Evolutionary conservation across 345 rosid genomes (phyloP).

Genomic region (Capsella bursapastoris): DNA sequence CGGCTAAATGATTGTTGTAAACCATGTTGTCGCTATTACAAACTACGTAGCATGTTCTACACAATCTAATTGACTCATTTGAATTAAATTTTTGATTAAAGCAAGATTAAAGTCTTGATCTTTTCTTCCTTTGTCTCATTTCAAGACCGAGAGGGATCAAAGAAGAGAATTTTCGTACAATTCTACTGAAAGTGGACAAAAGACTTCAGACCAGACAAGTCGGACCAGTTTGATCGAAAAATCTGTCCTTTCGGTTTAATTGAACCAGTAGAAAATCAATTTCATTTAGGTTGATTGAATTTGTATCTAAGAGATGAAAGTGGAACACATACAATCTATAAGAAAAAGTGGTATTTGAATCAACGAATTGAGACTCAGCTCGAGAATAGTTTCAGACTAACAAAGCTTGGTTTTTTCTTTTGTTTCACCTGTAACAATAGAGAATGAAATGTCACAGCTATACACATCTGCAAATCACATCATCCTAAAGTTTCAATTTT

Average conservation of each 20-base stretch:
- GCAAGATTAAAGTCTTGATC: background rate
- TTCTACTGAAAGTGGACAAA: background rate
- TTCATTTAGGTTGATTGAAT: background rate
- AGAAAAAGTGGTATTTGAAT: background rate
- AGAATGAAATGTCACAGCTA: no score
- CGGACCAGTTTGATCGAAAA: slow-evolving; percentile 11
- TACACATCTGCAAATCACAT: background rate
- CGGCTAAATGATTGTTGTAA: slow-evolving; percentile 47
- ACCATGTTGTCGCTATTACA: slow-evolving; percentile 56
- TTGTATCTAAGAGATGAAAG: background rate
- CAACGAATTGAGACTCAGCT: background rate
- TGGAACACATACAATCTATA: background rate
- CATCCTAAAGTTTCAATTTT: slow-evolving; percentile 3
- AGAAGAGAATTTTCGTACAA: background rate
- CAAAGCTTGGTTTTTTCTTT: slow-evolving; percentile 9
- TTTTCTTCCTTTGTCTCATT: background rate
- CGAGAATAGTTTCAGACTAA: slow-evolving; percentile 7
- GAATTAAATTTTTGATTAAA: background rate
- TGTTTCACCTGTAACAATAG: background rate
- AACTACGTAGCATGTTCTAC: slow-evolving; percentile 53
- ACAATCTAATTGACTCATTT: slow-evolving; percentile 51
- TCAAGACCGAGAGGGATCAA: background rate
- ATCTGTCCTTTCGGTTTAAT: background rate
- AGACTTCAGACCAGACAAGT: background rate
- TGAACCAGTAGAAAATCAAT: background rate